Base-by-base conservation (phyloP, 1,284 basidiomycete genomes). In the Trametes sp. region DNA sequence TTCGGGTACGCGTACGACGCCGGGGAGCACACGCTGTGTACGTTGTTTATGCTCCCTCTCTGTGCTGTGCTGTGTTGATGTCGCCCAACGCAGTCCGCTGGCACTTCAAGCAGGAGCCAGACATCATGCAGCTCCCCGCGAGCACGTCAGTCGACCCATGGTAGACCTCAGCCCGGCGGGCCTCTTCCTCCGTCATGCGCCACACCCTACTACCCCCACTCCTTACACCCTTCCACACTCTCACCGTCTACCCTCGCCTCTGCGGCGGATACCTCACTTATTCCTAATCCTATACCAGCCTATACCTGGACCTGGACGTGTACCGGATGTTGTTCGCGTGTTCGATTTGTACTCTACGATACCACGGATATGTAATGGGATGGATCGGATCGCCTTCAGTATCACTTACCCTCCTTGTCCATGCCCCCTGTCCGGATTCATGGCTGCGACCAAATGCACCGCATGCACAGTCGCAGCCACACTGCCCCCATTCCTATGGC, bases 1-100 rank as follows among this genome's bases (percentile, higher is more conserved):
- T 79, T 74, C 55, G 78, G 76, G 11, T 70, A 76, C 55, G 65
- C 72, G 33, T 77, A 77, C 54, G 78, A 80, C 59, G 72, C 77
- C 2, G 76, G 76, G 3, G 59, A 73, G 46, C 72, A 77, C 56
- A 59, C 70, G 33, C 61, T 80, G 36, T 74, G 78, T 78, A 26
- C 24, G 53, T 64, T 59, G 54, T 7, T 11, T 42, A 8, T n/a
- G 6, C 31, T 38, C 9, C 29, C 11, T 16, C 33, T 2, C 29
- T n/a, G 45, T 26, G 23, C 33, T 35, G 2, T n/a, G 1, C 9
- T 24, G 4, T 50, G 41, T 42, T 33, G 16, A 29, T 38, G n/a
- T 21, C 4, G 13, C 19, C 35, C 29, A 6, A 19, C 16, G 16
- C 57, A 73, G 71, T 71, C 52, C 63, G 67, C 9, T 73, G 70